Evolutionary conservation across 768 basidiomycete genomes (phyloP).

Genomic region (Trametes maxima): DNA sequence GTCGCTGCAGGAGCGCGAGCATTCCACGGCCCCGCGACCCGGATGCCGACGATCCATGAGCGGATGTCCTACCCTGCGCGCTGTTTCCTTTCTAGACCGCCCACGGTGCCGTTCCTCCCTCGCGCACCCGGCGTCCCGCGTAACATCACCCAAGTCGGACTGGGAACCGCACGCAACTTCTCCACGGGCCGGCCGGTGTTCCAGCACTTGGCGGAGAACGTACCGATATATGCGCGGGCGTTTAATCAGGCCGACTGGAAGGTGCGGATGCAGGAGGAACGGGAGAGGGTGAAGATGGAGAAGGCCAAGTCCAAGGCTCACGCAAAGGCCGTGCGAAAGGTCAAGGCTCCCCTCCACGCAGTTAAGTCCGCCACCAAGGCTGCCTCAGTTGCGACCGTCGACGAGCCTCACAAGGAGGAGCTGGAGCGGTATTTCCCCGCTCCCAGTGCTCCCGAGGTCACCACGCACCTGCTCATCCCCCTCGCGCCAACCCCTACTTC

Average conservation of each 20-base stretch:
- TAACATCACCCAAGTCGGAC: conserved; percentile 64
- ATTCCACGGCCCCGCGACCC: conserved; percentile 29
- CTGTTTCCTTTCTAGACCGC: conserved; percentile 50
- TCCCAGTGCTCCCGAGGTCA: conserved; percentile 42
- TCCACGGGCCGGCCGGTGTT: conserved; percentile 74
- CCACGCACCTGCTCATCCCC: conserved; percentile 72
- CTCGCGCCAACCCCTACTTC: conserved; percentile 73
- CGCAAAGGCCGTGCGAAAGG: conserved; percentile 27
- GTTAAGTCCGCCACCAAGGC: conserved; percentile 11
- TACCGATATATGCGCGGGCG: conserved; percentile 75
- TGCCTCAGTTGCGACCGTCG: conserved; percentile 20
- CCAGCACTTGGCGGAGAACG: conserved; percentile 70
- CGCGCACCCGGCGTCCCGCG: conserved; percentile 53
- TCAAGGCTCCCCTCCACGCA: conserved; percentile 15
- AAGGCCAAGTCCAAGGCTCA: conserved; percentile 27
- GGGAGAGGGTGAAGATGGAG: conserved; percentile 27
- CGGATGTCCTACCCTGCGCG: conserved; percentile 59
- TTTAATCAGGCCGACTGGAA: conserved; percentile 77
- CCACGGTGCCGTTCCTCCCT: conserved; percentile 56
- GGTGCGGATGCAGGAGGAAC: conserved; percentile 51
- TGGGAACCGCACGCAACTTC: conserved; percentile 78
- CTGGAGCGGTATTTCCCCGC: conserved; percentile 66
- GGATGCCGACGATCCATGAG: conserved; percentile 47
- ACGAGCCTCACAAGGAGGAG: conserved; percentile 39
- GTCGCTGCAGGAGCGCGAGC: conserved; percentile 31